Evolutionary conservation across 2,329 filamentous ascomycete genomes (phyloP).

Genomic region (Xylaria sp.): DNA sequence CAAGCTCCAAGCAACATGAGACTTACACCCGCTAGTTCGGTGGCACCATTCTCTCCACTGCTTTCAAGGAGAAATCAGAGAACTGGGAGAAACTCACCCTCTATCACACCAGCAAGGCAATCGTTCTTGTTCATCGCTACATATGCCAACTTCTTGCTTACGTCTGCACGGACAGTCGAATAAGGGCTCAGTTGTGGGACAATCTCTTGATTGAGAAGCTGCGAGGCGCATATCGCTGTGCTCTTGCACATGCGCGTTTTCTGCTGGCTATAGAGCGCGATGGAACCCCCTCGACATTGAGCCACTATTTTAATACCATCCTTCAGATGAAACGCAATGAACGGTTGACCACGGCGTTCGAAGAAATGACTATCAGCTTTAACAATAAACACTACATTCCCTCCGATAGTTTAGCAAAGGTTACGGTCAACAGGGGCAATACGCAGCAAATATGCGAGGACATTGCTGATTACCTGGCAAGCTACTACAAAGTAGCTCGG

Average conservation of each 20-base stretch:
- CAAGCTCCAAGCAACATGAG: background rate
- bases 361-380: background rate
- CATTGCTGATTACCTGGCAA: slow-evolving; percentile 55
- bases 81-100: background rate
- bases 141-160: background rate
- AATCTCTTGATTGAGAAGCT: background rate
- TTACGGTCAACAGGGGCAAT: background rate
- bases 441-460: slow-evolving; percentile 44
- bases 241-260: background rate
- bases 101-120: background rate
- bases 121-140: background rate
- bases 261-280: background rate
- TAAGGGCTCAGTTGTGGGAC: background rate
- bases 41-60: background rate
- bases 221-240: background rate
- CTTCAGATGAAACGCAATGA: background rate
- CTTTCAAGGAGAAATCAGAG: background rate
- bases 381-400: background rate
- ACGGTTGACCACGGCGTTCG: background rate
- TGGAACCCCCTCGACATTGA: background rate
- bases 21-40: background rate
- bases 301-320: background rate
- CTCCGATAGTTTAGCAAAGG: background rate
- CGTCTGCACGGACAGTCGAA: background rate
- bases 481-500: slow-evolving; percentile 58